A percentile compares a stretch with the other conserved stretches of the same genome.
Evolutionary conservation across 176 grass and related monocot species (phyloP).

Genomic region (Bolboschoenus planiculmis): DNA sequence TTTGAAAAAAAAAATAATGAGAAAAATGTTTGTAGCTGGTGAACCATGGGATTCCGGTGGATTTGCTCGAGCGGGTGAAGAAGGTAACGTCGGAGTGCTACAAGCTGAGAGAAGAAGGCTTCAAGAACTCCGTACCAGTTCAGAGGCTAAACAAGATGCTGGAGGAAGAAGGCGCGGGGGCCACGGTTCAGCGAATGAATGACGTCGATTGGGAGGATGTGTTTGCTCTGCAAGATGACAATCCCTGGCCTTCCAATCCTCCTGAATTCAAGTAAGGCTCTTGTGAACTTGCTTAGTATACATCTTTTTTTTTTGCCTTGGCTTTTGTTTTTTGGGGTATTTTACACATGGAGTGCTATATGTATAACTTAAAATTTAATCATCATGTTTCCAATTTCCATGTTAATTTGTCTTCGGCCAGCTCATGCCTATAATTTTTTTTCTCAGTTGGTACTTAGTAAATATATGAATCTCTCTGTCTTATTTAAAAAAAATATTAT

Average conservation of each 20-base stretch:
- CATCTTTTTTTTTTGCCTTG: not conserved
- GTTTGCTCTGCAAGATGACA: conserved; percentile 61
- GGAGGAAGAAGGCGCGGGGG: conserved; percentile 27
- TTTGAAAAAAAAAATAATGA: not conserved
- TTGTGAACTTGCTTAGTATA: not conserved
- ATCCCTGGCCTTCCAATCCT: conserved; percentile 70
- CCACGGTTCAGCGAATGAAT: conserved; percentile 10
- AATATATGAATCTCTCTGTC: too few species aligned
- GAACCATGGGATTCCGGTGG: conserved; percentile 73
- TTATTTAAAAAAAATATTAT: too few species aligned
- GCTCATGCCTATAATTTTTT: not conserved
- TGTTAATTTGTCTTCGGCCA: not conserved
- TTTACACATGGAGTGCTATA: not conserved
- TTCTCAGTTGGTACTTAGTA: not conserved
- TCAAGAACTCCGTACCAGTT: conserved; percentile 43
- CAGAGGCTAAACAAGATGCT: conserved; percentile 28
- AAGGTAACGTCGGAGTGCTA: conserved; percentile 69
- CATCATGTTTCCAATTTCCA: not conserved
- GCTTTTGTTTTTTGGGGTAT: not conserved
- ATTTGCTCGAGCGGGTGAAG: conserved; percentile 84
- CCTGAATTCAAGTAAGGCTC: conserved; percentile 53
- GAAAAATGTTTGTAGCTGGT: conserved; percentile 43
- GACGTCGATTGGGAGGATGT: conserved; percentile 79
- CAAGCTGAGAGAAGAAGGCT: conserved; percentile 51
- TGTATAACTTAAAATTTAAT: not conserved